Evolutionary conservation across 371 early-diverging fungal species (phyloP).

Genomic region (Rhizopus delemar): DNA sequence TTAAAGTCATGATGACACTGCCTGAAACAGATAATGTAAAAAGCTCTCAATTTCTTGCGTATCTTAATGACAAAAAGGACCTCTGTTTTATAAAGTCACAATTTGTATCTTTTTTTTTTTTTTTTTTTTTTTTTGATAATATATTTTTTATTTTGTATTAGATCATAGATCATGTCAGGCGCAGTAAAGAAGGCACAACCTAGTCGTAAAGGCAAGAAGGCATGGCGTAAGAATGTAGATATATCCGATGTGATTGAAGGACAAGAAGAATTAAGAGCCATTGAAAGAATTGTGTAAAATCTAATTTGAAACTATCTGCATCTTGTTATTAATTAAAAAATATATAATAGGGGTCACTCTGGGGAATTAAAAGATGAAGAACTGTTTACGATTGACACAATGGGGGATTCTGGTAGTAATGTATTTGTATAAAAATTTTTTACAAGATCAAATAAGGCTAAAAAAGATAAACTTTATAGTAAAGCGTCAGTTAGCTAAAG

Average conservation of each 20-base stretch:
- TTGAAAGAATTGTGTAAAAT: conserved; percentile 72
- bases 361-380: conserved; percentile 55
- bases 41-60: too few species aligned
- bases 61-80: too few species aligned
- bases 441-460: neutral
- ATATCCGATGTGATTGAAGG: conserved; percentile 71
- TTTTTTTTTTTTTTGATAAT: neutral
- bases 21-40: too few species aligned
- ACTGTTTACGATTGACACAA: conserved; percentile 77
- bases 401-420: conserved; percentile 64
- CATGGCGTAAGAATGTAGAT: conserved; percentile 94
- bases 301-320: too few species aligned
- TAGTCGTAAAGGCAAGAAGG: conserved; percentile 79
- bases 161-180: too few species aligned
- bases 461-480: conserved; percentile 13
- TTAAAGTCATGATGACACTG: too few species aligned
- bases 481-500: conserved; percentile 40
- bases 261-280: conserved; percentile 75
- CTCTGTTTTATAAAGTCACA: too few species aligned
- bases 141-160: too few species aligned
- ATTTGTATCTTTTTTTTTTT: neutral
- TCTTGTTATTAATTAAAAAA: too few species aligned
- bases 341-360: conserved; percentile 46
- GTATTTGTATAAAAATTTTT: conserved; percentile 6
- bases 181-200: too few species aligned